Conservation (phyloP, 2,329 filamentous ascomycete genomes). For the Fusarium denticulatum region DNA sequence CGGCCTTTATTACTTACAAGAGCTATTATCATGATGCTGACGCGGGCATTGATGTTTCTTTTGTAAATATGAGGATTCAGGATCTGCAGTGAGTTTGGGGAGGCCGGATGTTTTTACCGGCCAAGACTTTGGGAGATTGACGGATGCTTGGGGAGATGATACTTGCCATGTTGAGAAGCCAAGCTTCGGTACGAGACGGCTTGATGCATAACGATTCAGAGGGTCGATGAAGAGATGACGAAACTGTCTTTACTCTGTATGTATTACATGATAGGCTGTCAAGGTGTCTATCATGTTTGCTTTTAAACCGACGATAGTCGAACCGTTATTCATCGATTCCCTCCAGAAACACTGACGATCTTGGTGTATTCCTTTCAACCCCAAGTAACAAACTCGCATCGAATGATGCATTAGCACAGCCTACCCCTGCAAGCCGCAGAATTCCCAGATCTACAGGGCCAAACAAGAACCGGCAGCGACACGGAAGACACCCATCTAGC, state of each 20-base stretch:
- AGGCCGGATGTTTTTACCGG: conserved; percentile 8
- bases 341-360: conserved; percentile 7
- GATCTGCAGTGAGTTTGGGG: background rate
- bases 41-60: background rate
- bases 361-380: background rate
- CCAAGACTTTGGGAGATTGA: conserved; percentile 22
- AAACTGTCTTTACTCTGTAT: background rate
- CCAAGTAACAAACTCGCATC: background rate
- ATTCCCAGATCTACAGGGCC: conserved; percentile 18
- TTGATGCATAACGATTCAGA: conserved; percentile 18
- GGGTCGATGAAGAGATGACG: background rate
- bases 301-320: background rate
- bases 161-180: conserved; percentile 33
- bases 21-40: background rate
- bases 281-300: background rate
- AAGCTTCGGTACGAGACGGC: background rate
- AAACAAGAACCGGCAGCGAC: conserved; percentile 1
- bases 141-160: conserved; percentile 19
- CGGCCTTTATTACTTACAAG: background rate
- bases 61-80: background rate
- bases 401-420: conserved; percentile 2
- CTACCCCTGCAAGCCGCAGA: background rate
- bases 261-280: background rate
- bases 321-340: background rate
- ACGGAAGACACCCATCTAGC: conserved; percentile 14